Conservation (phyloP, 345 rosid genomes). For the Camelina hispida region DNA sequence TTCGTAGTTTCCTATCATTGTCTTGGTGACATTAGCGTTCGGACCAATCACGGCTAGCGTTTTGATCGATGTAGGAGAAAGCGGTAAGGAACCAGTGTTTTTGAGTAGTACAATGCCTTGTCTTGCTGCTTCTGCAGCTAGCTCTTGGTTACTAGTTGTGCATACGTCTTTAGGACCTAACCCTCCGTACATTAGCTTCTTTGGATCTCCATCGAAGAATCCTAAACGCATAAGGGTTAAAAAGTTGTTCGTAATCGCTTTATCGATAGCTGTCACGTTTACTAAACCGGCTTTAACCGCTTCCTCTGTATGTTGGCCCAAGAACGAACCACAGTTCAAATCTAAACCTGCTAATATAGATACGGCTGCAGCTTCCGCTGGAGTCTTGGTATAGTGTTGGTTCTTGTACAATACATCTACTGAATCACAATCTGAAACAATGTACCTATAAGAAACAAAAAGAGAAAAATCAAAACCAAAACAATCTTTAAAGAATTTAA, state of each 20-base stretch:
- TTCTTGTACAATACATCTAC: constrained; percentile 60
- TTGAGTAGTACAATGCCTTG: constrained; percentile 94
- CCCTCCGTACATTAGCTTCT: constrained; percentile 68
- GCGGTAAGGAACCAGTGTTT: constrained; percentile 69
- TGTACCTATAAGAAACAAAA: constrained; percentile 58
- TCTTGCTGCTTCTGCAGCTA: constrained; percentile 88
- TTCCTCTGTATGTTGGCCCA: constrained; percentile 72
- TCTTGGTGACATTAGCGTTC: constrained; percentile 84
- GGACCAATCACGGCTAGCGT: constrained; percentile 91
- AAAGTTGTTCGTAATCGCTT: constrained; percentile 78
- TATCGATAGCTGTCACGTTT: constrained; percentile 58
- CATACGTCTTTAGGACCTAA: constrained; percentile 89
- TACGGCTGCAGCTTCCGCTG: constrained; percentile 87
- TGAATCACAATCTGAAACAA: constrained; percentile 91
- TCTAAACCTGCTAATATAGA: constrained; percentile 83
- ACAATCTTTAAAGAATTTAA: background rate
- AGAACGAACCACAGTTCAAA: constrained; percentile 81
- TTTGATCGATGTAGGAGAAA: constrained; percentile 61
- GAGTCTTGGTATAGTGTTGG: constrained; percentile 87
- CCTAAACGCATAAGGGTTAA: constrained; percentile 88
- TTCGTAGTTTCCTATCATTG: constrained; percentile 97
- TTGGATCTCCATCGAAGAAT: constrained; percentile 91
- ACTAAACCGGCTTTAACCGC: constrained; percentile 77
- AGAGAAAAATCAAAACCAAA: background rate
- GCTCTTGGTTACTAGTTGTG: constrained; percentile 66